Evolutionary conservation across 805 yeast genomes (phyloP).

Genomic region (Brettanomyces nanus): DNA sequence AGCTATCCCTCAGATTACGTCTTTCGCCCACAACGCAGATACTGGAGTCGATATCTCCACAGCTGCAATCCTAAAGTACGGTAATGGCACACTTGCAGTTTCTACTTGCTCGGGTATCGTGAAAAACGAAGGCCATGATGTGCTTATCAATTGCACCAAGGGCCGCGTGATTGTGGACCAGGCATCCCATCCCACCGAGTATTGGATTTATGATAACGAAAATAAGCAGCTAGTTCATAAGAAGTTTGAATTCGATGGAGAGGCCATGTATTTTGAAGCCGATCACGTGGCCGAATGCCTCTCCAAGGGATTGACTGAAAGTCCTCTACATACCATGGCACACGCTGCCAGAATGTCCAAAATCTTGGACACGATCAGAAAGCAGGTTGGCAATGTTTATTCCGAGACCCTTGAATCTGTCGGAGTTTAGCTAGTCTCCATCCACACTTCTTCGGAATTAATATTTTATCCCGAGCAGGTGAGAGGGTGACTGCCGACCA

Average conservation of each 20-base stretch:
- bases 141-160: slow-evolving; percentile 13
- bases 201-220: slow-evolving; percentile 26
- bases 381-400: slow-evolving; percentile 33
- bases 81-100: slow-evolving; percentile 32
- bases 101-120: slow-evolving; percentile 22
- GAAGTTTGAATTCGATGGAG: slow-evolving; percentile 26
- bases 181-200: slow-evolving; percentile 14
- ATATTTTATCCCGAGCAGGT: too few relatives aligned
- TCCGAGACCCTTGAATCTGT: slow-evolving; percentile 18
- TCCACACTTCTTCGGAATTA: too few relatives aligned
- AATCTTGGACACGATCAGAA: slow-evolving; percentile 37
- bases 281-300: slow-evolving; percentile 43
- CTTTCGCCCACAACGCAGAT: slow-evolving; percentile 23
- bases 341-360: slow-evolving; percentile 39
- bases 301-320: slow-evolving; percentile 29
- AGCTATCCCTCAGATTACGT: slow-evolving; percentile 22
- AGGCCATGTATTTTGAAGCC: slow-evolving; percentile 49
- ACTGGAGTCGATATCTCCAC: slow-evolving; percentile 37
- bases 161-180: slow-evolving; percentile 14
- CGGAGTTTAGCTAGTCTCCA: too few relatives aligned
- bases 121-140: slow-evolving; percentile 1
- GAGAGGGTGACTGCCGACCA: too few relatives aligned
- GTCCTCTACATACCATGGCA: slow-evolving; percentile 27
- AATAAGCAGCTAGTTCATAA: slow-evolving; percentile 13
- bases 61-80: slow-evolving; percentile 28